Evolutionary conservation across 805 yeast species (phyloP).

Genomic region (Candida suzukii): DNA sequence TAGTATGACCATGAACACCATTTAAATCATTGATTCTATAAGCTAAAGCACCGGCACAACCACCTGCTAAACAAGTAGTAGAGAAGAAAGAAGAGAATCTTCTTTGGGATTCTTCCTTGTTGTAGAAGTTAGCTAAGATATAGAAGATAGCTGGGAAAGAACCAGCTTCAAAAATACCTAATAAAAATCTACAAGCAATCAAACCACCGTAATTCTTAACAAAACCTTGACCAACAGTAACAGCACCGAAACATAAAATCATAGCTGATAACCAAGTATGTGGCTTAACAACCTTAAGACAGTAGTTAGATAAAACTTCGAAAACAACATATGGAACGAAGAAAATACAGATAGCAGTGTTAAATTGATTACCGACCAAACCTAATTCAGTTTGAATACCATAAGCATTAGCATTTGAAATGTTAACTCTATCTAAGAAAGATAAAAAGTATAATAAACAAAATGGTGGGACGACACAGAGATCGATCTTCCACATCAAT

Average conservation of each 20-base stretch:
- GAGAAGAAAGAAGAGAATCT: conserved; percentile 64
- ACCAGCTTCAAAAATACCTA: conserved; percentile 66
- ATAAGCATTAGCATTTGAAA: conserved; percentile 72
- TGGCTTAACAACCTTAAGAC: conserved; percentile 52
- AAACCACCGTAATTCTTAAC: conserved; percentile 51
- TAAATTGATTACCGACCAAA: conserved; percentile 52
- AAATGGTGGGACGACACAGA: conserved; percentile 71
- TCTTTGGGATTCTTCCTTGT: conserved; percentile 58
- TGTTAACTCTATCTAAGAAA: conserved; percentile 75
- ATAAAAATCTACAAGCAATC: conserved; percentile 53
- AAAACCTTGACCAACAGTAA: conserved; percentile 62
- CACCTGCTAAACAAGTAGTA: conserved; percentile 71
- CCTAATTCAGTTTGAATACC: conserved; percentile 53
- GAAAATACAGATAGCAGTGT: conserved; percentile 59
- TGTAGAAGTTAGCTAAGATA: conserved; percentile 58
- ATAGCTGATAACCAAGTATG: conserved; percentile 56
- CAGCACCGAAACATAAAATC: conserved; percentile 56
- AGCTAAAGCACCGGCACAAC: conserved; percentile 71
- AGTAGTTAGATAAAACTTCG: conserved; percentile 59
- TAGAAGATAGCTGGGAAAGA: conserved; percentile 74
- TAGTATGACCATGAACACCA: conserved; percentile 33
- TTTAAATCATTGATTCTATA: conserved; percentile 53
- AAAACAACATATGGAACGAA: conserved; percentile 64
- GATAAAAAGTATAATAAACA: conserved; percentile 68
- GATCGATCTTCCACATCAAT: conserved; percentile 58